A percentile compares a stretch with the other conserved stretches of the same genome.
Conservation (phyloP, 2,329 filamentous ascomycete genomes). For the Graphium sp. region DNA sequence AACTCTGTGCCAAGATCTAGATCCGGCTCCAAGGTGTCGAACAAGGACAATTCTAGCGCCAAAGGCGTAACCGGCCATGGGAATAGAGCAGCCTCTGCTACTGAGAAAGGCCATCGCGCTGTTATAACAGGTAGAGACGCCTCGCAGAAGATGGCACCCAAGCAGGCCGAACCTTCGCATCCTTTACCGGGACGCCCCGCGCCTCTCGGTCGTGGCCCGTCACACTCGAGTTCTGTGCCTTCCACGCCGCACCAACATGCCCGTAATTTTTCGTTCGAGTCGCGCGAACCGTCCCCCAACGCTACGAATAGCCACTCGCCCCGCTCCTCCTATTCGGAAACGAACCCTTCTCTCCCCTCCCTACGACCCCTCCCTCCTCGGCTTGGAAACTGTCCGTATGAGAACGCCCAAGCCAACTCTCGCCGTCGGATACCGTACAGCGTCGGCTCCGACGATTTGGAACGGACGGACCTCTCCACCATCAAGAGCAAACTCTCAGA, state of each 20-base stretch:
- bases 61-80: constrained; percentile 41
- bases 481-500: constrained; percentile 54
- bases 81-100: constrained; percentile 40
- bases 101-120: constrained; percentile 43
- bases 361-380: constrained; percentile 45
- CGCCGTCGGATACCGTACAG: constrained; percentile 85
- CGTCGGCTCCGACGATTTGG: constrained; percentile 63
- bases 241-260: constrained; percentile 86
- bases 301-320: constrained; percentile 68
- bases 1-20: constrained; percentile 39
- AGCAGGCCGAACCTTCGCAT: constrained; percentile 17
- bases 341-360: constrained; percentile 56
- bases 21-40: constrained; percentile 42
- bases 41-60: constrained; percentile 27
- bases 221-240: constrained; percentile 74
- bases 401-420: constrained; percentile 68
- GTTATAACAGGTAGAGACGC: constrained; percentile 42
- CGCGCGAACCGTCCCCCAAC: constrained; percentile 64
- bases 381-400: constrained; percentile 61
- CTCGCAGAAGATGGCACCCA: constrained; percentile 30
- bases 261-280: constrained; percentile 65
- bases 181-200: constrained; percentile 10
- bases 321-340: constrained; percentile 78
- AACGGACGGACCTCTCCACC: constrained; percentile 53
- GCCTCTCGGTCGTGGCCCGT: constrained; percentile 8